Evolutionary conservation across 441 rosid genomes (phyloP).

Genomic region (Pelargonium myrrhifolium): DNA sequence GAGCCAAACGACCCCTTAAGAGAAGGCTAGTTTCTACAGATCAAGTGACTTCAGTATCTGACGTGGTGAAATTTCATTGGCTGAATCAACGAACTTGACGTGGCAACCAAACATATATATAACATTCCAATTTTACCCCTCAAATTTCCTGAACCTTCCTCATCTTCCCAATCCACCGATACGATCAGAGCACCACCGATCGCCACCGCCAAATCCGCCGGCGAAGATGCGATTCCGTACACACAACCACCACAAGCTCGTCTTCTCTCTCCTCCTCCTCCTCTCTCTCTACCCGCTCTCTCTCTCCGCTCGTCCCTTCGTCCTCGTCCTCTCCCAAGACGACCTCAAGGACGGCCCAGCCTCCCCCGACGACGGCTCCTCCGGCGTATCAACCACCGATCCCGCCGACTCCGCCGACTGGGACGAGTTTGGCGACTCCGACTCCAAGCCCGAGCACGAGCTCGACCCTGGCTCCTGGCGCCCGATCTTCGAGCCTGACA

Average conservation of each 20-base stretch:
- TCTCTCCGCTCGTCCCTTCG: conserved; percentile 53
- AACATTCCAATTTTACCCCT: background rate
- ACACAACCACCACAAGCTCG: background rate
- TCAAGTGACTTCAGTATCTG: background rate
- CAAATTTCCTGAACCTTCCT: background rate
- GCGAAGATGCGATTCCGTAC: background rate
- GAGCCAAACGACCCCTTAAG: no score
- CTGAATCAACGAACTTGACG: background rate
- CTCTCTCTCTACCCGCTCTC: conserved; percentile 26
- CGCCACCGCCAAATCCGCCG: no score
- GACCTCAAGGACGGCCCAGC: conserved; percentile 62
- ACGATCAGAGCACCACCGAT: background rate
- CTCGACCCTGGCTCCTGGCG: conserved; percentile 98
- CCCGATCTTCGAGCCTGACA: conserved; percentile 66
- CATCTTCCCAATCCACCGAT: background rate
- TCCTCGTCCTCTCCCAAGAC: conserved; percentile 71
- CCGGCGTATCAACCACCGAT: no score
- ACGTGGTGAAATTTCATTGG: background rate
- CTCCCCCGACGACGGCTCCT: conserved; percentile 19
- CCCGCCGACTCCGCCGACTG: conserved; percentile 47
- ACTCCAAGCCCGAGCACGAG: conserved; percentile 58
- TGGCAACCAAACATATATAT: background rate
- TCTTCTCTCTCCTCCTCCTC: conserved; percentile 24
- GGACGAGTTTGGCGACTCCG: conserved; percentile 82
- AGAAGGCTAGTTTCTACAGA: background rate